Evolutionary conservation across 495 filamentous ascomycete species (phyloP).

Genomic region (Rhypophila decipiens): DNA sequence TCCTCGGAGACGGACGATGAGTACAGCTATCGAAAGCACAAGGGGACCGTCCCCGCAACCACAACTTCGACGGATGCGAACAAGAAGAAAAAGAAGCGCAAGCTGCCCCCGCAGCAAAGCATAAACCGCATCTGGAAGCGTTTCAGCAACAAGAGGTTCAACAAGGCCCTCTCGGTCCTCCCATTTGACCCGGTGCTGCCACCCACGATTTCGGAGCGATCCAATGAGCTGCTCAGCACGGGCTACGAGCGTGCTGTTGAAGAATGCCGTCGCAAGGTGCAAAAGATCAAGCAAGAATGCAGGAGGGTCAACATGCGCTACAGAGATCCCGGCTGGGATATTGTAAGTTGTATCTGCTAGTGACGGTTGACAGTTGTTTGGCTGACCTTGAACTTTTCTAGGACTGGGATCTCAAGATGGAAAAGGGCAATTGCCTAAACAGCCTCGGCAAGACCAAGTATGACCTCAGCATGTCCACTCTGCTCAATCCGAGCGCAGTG

Average conservation of each 20-base stretch:
- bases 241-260: constrained; percentile 70
- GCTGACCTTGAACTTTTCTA: constrained; percentile 10
- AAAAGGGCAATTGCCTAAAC: constrained; percentile 41
- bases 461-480: constrained; percentile 29
- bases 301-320: constrained; percentile 83
- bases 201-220: constrained; percentile 36
- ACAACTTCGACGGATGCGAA: constrained; percentile 19
- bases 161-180: constrained; percentile 40
- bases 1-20: constrained; percentile 29
- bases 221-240: constrained; percentile 43
- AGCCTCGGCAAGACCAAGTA: constrained; percentile 38
- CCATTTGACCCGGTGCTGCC: constrained; percentile 44
- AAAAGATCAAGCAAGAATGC: constrained; percentile 82
- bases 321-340: constrained; percentile 81
- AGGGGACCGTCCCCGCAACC: constrained; percentile 14
- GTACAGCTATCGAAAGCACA: constrained; percentile 26
- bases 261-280: constrained; percentile 72
- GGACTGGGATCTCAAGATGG: constrained; percentile 48
- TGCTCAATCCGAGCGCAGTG: constrained; percentile 32
- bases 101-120: constrained; percentile 63
- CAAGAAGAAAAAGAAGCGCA: constrained; percentile 50
- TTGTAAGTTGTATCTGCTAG: constrained; percentile 42
- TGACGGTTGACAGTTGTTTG: neutral
- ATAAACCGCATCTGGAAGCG: constrained; percentile 77
- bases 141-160: constrained; percentile 58